Evolutionary conservation across 805 yeast species (phyloP).

Genomic region (Monosporozyma solicola): DNA sequence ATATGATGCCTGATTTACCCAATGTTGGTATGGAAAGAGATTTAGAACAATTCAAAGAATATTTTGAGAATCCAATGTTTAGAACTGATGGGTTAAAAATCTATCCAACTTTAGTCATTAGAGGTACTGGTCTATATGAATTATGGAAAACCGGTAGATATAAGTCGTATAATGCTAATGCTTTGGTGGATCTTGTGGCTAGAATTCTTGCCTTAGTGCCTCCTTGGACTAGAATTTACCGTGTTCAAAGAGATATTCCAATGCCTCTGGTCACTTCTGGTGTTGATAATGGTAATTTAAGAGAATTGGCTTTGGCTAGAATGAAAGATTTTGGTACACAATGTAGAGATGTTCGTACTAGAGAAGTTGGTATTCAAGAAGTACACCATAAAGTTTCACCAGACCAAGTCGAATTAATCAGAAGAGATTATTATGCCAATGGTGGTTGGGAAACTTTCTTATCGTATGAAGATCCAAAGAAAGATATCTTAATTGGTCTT

Average conservation of each 20-base stretch:
- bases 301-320: slow-evolving; percentile 92
- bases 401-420: slow-evolving; percentile 89
- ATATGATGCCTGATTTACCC: slow-evolving; percentile 99
- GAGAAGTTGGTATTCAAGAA: slow-evolving; percentile 98
- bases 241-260: slow-evolving; percentile 98
- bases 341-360: slow-evolving; percentile 92
- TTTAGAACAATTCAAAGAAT: slow-evolving; percentile 88
- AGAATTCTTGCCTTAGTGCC: slow-evolving; percentile 93
- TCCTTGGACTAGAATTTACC: slow-evolving; percentile 97
- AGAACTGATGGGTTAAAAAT: slow-evolving; percentile 94
- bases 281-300: slow-evolving; percentile 92
- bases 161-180: slow-evolving; percentile 90
- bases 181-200: slow-evolving; percentile 88
- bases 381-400: slow-evolving; percentile 96
- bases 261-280: slow-evolving; percentile 98
- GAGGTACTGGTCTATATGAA: slow-evolving; percentile 96
- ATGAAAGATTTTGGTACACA: slow-evolving; percentile 97
- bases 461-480: slow-evolving; percentile 93
- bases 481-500: slow-evolving; percentile 89
- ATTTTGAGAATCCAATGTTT: slow-evolving; percentile 93
- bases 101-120: slow-evolving; percentile 90
- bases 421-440: slow-evolving; percentile 94
- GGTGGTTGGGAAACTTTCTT: slow-evolving; percentile 98
- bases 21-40: slow-evolving; percentile 99
- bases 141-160: slow-evolving; percentile 95